phyloP scores from a whole-genome alignment of 495 filamentous ascomycete genomes.

The Trichoderma orchidacearum region DNA sequence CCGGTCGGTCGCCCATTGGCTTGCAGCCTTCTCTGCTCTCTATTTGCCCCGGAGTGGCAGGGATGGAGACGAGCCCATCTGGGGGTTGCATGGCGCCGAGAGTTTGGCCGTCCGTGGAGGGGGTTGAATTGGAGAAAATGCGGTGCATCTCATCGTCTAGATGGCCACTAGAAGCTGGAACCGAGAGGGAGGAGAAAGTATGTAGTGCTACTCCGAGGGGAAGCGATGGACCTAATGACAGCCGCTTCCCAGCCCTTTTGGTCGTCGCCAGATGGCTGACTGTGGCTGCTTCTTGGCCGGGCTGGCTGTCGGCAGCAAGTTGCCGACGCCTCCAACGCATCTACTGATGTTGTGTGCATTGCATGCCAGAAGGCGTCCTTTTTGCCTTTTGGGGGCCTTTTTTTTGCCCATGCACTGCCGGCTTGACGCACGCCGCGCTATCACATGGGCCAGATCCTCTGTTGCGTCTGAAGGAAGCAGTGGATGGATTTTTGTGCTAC shows the following conservation, averaged over 20 bases:
- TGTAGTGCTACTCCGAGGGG: too few species aligned
- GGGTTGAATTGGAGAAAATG: neutral
- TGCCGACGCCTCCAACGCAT: neutral
- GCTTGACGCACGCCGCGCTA: too few species aligned
- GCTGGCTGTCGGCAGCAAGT: neutral
- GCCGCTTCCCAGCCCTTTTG: too few species aligned
- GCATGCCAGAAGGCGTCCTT: too few species aligned
- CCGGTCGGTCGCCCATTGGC: neutral
- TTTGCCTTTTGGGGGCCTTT: neutral
- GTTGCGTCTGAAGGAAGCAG: too few species aligned
- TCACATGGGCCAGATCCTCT: too few species aligned
- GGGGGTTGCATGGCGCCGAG: neutral
- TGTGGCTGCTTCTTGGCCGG: neutral
- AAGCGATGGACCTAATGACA: neutral
- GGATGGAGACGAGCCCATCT: neutral
- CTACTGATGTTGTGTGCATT: too few species aligned
- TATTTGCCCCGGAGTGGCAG: neutral
- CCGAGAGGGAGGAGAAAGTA: too few species aligned
- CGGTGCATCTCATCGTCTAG: neutral
- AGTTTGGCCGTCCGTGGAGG: neutral
- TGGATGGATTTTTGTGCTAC: too few species aligned
- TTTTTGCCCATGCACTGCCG: too few species aligned
- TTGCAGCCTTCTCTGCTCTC: neutral
- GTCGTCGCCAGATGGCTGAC: too few species aligned
- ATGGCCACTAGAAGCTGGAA: slow-evolving; percentile 1